These are phyloP conservation scores for Suillus paluster DNA, from an alignment of 768 basidiomycete species.

Conservation along the genomic window DNA sequence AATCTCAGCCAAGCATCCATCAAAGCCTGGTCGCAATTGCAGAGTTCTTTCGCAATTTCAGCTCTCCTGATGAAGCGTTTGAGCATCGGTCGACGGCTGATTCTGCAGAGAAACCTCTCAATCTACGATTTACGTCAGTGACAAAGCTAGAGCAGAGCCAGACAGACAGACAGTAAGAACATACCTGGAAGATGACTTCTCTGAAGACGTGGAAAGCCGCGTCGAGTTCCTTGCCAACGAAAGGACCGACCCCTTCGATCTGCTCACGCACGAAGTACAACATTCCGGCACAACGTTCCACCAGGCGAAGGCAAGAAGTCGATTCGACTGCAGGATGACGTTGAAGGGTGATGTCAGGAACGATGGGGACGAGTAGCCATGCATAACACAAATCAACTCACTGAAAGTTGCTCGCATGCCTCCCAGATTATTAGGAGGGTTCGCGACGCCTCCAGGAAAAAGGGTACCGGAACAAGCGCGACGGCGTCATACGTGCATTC, in stretches of 20 bases:
- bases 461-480: slow-evolving; percentile 57
- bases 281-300: slow-evolving; percentile 74
- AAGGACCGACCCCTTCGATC: slow-evolving; percentile 56
- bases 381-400: slow-evolving; percentile 47
- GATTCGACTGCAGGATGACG: slow-evolving; percentile 54
- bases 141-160: background rate
- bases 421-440: slow-evolving; percentile 68
- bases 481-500: slow-evolving; percentile 18
- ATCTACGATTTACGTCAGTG: slow-evolving; percentile 38
- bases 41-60: slow-evolving; percentile 61
- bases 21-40: slow-evolving; percentile 54
- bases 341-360: background rate
- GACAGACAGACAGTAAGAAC: background rate
- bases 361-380: background rate
- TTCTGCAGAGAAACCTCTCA: slow-evolving; percentile 53
- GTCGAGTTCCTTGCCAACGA: slow-evolving; percentile 53
- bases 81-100: slow-evolving; percentile 72
- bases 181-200: slow-evolving; percentile 42
- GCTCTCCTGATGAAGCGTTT: slow-evolving; percentile 79
- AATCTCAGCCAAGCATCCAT: slow-evolving; percentile 42
- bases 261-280: slow-evolving; percentile 67
- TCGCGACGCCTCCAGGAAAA: slow-evolving; percentile 54
- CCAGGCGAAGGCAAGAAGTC: slow-evolving; percentile 71
- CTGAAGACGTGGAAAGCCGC: slow-evolving; percentile 51
- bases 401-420: slow-evolving; percentile 61